These are phyloP conservation scores for Trypanosoma boissoni DNA, from an alignment of 208 protist species.

Conservation along the genomic window DNA sequence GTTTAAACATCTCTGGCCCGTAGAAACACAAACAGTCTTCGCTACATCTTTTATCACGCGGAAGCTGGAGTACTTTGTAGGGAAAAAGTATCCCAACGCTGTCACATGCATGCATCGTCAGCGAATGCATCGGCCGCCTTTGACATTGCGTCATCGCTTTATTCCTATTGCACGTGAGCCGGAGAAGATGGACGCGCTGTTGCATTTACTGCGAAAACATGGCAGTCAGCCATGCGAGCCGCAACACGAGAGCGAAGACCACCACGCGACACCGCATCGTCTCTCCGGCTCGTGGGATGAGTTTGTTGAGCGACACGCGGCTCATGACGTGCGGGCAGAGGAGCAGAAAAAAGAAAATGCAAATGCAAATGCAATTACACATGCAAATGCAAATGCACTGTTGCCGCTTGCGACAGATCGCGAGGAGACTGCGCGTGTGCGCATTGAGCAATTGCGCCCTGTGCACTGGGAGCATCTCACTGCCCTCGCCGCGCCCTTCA, in stretches of 20 bases:
- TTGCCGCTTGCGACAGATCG: background rate
- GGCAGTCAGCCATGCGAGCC: slow-evolving; percentile 41
- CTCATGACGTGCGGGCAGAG: background rate
- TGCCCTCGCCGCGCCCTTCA: slow-evolving; percentile 72
- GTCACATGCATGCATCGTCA: slow-evolving; percentile 60
- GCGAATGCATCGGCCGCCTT: slow-evolving; percentile 55
- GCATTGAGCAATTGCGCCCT: slow-evolving; percentile 55
- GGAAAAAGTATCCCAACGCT: slow-evolving; percentile 42
- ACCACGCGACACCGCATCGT: slow-evolving; percentile 38
- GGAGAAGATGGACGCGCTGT: slow-evolving; percentile 68
- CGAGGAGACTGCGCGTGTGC: slow-evolving; percentile 22
- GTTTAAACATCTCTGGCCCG: slow-evolving; percentile 84
- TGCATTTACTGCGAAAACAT: slow-evolving; percentile 65
- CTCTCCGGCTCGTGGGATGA: slow-evolving; percentile 48
- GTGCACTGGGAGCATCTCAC: slow-evolving; percentile 73
- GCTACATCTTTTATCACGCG: slow-evolving; percentile 69
- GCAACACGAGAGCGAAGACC: slow-evolving; percentile 51
- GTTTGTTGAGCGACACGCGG: slow-evolving; percentile 21
- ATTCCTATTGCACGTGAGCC: slow-evolving; percentile 42
- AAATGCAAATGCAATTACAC: background rate
- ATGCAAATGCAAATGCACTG: background rate
- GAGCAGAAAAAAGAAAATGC: background rate
- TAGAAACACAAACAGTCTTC: slow-evolving; percentile 83
- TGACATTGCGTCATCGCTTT: slow-evolving; percentile 66
- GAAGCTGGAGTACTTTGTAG: slow-evolving; percentile 69